Evolutionary conservation across 2,329 filamentous ascomycete genomes (phyloP).

Genomic region (Bipolaris victoriae): DNA sequence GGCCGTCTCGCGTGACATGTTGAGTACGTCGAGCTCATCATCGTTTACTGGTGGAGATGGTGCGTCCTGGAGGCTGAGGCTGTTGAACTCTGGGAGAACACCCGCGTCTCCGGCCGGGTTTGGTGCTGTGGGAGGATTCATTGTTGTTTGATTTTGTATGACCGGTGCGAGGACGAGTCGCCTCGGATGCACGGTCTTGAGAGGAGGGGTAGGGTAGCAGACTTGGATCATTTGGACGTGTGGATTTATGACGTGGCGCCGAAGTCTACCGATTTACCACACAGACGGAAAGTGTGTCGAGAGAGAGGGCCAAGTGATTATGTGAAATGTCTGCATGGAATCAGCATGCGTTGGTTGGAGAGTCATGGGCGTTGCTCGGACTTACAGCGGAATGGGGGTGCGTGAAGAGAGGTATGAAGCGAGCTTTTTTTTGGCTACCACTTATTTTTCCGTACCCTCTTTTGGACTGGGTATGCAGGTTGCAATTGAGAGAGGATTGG

Average conservation of each 20-base stretch:
- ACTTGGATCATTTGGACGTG: slow-evolving; percentile 44
- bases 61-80: slow-evolving; percentile 42
- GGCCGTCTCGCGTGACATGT: slow-evolving; percentile 73
- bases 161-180: slow-evolving; percentile 35
- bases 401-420: slow-evolving; percentile 4
- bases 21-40: slow-evolving; percentile 70
- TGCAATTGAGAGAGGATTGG: slow-evolving; percentile 3
- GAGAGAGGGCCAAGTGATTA: slow-evolving; percentile 6
- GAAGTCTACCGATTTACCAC: slow-evolving; percentile 30
- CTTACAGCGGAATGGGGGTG: slow-evolving; percentile 12
- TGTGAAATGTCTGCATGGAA: slow-evolving; percentile 8
- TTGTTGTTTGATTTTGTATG: slow-evolving; percentile 25
- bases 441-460: background rate
- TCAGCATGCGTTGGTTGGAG: background rate
- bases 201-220: slow-evolving; percentile 38
- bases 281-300: slow-evolving; percentile 11
- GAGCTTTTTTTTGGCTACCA: background rate
- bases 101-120: slow-evolving; percentile 51
- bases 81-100: slow-evolving; percentile 46
- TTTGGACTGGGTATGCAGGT: slow-evolving; percentile 1
- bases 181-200: slow-evolving; percentile 39
- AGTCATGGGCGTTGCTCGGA: background rate
- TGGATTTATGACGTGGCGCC: slow-evolving; percentile 27
- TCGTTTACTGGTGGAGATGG: slow-evolving; percentile 49
- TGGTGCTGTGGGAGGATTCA: slow-evolving; percentile 47